Evolutionary conservation across 1,284 basidiomycete species (phyloP).

Genomic region (Neonothopanus nambi): DNA sequence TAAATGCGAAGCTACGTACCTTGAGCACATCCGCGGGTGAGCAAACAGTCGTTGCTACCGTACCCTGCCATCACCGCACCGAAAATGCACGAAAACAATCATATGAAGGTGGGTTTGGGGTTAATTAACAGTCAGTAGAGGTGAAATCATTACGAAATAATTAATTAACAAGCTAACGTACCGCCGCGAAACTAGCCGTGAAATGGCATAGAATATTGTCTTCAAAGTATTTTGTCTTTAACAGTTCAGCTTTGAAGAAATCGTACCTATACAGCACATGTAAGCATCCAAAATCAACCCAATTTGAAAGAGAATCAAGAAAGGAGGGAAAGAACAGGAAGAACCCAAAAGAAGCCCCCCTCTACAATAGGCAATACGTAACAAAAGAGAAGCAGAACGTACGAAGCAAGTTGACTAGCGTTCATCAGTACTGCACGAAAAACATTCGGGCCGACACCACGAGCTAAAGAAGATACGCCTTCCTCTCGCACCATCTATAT

Average conservation of each 20-base stretch:
- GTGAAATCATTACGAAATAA: neutral
- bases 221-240: conserved; percentile 69
- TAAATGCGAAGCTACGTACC: conserved; percentile 17
- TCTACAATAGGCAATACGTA: no score
- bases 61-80: conserved; percentile 53
- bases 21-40: conserved; percentile 92
- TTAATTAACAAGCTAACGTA: conserved; percentile 36
- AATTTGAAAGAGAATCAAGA: neutral
- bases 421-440: conserved; percentile 90
- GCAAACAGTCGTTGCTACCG: conserved; percentile 91
- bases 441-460: conserved; percentile 86
- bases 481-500: conserved; percentile 82
- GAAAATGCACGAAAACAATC: neutral
- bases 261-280: conserved; percentile 62
- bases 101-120: no score
- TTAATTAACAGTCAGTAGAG: neutral
- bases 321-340: neutral
- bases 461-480: conserved; percentile 69
- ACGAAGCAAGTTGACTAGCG: conserved; percentile 88
- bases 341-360: no score
- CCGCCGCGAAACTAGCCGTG: conserved; percentile 82
- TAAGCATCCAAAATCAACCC: no score
- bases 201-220: conserved; percentile 86
- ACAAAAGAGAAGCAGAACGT: conserved; percentile 34
- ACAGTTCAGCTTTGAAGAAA: conserved; percentile 81